These are phyloP conservation scores for Tetrapisispora nanseiensis DNA, from an alignment of 805 yeast genomes.

Conservation along the genomic window DNA sequence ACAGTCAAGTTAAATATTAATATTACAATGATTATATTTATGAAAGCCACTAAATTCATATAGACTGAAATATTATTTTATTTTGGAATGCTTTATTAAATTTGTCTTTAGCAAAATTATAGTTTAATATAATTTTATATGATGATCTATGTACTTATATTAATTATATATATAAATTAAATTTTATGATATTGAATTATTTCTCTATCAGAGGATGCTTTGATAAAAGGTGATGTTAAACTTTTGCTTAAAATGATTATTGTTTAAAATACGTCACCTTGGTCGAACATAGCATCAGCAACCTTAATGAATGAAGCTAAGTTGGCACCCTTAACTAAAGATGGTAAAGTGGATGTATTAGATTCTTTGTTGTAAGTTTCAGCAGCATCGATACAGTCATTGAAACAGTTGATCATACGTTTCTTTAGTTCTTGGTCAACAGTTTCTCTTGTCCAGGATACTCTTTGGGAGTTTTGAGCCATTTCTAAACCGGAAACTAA, in stretches of 20 bases:
- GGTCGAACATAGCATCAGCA: constrained; percentile 96
- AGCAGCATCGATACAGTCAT: constrained; percentile 86
- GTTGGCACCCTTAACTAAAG: constrained; percentile 97
- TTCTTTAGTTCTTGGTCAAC: constrained; percentile 84
- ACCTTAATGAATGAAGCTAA: constrained; percentile 98
- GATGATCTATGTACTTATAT: background rate
- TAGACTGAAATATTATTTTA: too few species aligned
- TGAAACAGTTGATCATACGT: constrained; percentile 89
- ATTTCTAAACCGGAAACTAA: constrained; percentile 97
- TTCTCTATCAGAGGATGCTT: too few species aligned
- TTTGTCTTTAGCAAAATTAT: background rate
- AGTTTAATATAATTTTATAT: too few species aligned
- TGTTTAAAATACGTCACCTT: constrained; percentile 59
- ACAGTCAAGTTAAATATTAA: too few species aligned
- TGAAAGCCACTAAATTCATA: too few species aligned
- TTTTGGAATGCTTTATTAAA: background rate
- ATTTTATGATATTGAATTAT: too few species aligned
- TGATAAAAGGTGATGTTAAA: too few species aligned
- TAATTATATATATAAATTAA: too few species aligned
- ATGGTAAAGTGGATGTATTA: constrained; percentile 56
- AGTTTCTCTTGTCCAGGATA: constrained; percentile 82
- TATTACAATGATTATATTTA: too few species aligned
- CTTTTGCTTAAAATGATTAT: background rate
- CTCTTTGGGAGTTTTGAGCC: constrained; percentile 98
- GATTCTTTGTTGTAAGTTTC: constrained; percentile 63